Evolutionary conservation across 2,329 filamentous ascomycete species (phyloP).

Genomic region (Plectosphaerella cucumerina): DNA sequence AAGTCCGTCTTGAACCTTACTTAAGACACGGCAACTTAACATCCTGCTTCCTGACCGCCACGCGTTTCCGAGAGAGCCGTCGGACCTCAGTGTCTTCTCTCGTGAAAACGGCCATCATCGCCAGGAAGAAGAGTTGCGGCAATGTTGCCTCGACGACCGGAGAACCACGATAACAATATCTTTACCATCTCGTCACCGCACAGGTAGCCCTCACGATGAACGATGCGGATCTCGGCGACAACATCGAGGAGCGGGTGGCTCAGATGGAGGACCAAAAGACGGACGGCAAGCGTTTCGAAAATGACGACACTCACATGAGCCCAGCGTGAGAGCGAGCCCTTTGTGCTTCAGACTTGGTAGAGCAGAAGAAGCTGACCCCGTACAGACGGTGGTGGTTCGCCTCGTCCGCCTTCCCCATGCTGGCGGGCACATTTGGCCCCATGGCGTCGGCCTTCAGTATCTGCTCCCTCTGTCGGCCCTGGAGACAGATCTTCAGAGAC

Average conservation of each 20-base stretch:
- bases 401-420: slow-evolving; percentile 66
- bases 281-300: slow-evolving; percentile 22
- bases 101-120: no score
- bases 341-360: no score
- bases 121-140: no score
- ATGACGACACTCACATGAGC: slow-evolving; percentile 37
- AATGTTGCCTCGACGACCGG: no score
- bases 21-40: no score
- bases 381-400: slow-evolving; percentile 59
- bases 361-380: not conserved
- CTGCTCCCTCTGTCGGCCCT: slow-evolving; percentile 75
- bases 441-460: slow-evolving; percentile 86
- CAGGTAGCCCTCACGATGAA: slow-evolving; percentile 28
- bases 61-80: no score
- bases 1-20: no score
- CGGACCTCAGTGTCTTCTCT: no score
- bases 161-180: no score
- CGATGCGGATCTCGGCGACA: slow-evolving; percentile 32
- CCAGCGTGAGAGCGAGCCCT: slow-evolving; percentile 30
- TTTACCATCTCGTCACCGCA: not conserved
- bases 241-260: slow-evolving; percentile 29
- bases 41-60: no score
- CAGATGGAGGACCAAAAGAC: slow-evolving; percentile 19
- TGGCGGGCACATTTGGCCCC: slow-evolving; percentile 80
- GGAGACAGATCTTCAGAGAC: slow-evolving; percentile 58